These are phyloP conservation scores for Mycena vitilis DNA, from an alignment of 768 basidiomycete species.

Conservation along the genomic window DNA sequence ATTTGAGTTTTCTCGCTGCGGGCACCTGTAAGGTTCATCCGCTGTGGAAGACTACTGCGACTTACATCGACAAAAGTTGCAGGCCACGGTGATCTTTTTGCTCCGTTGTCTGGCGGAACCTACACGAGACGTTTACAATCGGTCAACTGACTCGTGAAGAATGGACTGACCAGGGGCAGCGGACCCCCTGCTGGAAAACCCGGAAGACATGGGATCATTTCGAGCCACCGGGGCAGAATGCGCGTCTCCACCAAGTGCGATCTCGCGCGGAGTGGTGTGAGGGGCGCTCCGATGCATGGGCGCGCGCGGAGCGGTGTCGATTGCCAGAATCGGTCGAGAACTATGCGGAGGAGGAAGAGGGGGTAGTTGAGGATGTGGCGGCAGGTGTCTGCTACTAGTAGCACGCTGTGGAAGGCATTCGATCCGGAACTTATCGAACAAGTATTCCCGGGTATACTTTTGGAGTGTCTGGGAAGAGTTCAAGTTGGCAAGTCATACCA, in stretches of 20 bases:
- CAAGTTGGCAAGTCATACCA: slow-evolving; percentile 27
- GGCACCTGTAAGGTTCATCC: slow-evolving; percentile 32
- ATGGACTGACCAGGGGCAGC: slow-evolving; percentile 41
- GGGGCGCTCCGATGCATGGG: slow-evolving; percentile 57
- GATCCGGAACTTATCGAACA: slow-evolving; percentile 80
- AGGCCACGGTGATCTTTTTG: slow-evolving; percentile 91
- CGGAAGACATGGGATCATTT: slow-evolving; percentile 53
- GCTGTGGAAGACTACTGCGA: slow-evolving; percentile 17
- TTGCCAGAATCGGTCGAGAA: slow-evolving; percentile 69
- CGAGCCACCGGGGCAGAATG: slow-evolving; percentile 58
- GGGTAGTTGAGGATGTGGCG: slow-evolving; percentile 52
- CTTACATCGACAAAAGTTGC: slow-evolving; percentile 92
- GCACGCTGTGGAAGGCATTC: slow-evolving; percentile 66
- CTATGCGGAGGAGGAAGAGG: slow-evolving; percentile 60
- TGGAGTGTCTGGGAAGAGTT: slow-evolving; percentile 72
- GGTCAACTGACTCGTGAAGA: slow-evolving; percentile 11
- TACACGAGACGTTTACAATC: slow-evolving; percentile 40
- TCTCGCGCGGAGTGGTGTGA: slow-evolving; percentile 59
- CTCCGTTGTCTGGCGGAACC: slow-evolving; percentile 75
- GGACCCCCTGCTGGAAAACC: slow-evolving; percentile 47
- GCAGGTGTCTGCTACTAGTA: slow-evolving; percentile 57
- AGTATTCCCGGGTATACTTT: slow-evolving; percentile 86
- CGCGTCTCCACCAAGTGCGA: slow-evolving; percentile 55
- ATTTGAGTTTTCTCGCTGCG: slow-evolving; percentile 88
- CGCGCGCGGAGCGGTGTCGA: slow-evolving; percentile 66